Conservation (phyloP, 1,139 yeast genomes). For the Taphrina deformans region DNA sequence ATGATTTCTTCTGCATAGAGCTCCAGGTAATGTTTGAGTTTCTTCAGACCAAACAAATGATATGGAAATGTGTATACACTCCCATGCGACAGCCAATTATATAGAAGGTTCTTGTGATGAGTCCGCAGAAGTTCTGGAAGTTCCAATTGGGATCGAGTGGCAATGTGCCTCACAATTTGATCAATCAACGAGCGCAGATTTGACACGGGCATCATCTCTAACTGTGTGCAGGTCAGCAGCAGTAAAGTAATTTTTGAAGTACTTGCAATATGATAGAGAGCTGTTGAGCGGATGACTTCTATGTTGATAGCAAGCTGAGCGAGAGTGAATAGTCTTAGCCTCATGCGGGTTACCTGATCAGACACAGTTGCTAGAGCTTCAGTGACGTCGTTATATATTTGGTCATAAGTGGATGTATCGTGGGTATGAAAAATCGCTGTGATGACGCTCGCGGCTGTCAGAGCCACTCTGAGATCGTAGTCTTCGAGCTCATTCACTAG, state of each 20-base stretch:
- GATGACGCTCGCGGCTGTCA: not conserved
- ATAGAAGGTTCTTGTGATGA: not conserved
- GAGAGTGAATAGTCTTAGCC: not conserved
- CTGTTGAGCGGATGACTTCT: not conserved
- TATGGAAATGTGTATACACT: constrained; percentile 4
- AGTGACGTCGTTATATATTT: not conserved
- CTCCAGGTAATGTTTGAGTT: not conserved
- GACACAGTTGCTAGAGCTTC: not conserved
- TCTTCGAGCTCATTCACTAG: not conserved
- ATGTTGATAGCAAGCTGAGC: not conserved
- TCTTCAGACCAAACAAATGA: not conserved
- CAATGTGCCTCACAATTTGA: not conserved
- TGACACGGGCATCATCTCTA: not conserved
- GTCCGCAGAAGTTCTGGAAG: not conserved
- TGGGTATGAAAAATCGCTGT: not conserved
- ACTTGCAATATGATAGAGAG: constrained; percentile 3
- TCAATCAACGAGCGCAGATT: not conserved
- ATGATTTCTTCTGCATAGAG: constrained; percentile 2
- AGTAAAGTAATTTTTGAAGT: no score
- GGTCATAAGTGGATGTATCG: not conserved
- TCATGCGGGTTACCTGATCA: not conserved
- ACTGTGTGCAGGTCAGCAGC: not conserved
- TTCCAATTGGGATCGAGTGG: not conserved
- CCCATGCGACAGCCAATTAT: not conserved
- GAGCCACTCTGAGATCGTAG: constrained; percentile 3